A percentile compares a stretch with the other conserved stretches of the same genome.
These are phyloP conservation scores for Saccharomyces kudriavzevii DNA, from an alignment of 805 yeast genomes.

Conservation along the genomic window DNA sequence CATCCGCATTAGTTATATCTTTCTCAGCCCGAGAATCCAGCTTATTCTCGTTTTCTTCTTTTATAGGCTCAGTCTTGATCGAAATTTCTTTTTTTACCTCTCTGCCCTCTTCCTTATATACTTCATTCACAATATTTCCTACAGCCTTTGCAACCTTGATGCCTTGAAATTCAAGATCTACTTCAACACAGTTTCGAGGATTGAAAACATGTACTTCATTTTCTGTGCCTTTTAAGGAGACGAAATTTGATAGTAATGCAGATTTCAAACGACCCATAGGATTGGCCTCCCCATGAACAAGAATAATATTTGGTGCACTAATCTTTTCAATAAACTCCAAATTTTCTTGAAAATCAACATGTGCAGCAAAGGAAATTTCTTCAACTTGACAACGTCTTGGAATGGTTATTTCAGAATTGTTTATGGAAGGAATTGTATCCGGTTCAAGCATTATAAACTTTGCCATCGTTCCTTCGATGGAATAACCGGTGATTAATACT, in stretches of 20 bases:
- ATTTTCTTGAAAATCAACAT: slow-evolving; percentile 92
- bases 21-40: slow-evolving; percentile 30
- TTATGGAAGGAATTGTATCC: slow-evolving; percentile 71
- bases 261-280: slow-evolving; percentile 98
- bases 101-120: slow-evolving; percentile 30
- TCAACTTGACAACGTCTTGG: slow-evolving; percentile 85
- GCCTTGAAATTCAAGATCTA: slow-evolving; percentile 72
- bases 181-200: slow-evolving; percentile 82
- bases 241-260: slow-evolving; percentile 80
- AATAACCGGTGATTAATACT: slow-evolving; percentile 87
- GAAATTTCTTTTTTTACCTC: slow-evolving; percentile 1
- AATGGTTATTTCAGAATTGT: slow-evolving; percentile 72
- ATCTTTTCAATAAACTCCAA: slow-evolving; percentile 83
- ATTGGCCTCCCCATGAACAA: slow-evolving; percentile 95
- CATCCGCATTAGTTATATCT: slow-evolving; percentile 34
- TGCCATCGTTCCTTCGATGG: slow-evolving; percentile 98
- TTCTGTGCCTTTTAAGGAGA: slow-evolving; percentile 72
- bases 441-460: slow-evolving; percentile 85
- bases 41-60: slow-evolving; percentile 35
- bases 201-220: slow-evolving; percentile 85
- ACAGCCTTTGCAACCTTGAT: slow-evolving; percentile 73
- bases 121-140: slow-evolving; percentile 47
- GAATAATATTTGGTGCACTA: slow-evolving; percentile 73
- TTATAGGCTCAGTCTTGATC: neutral
- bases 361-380: slow-evolving; percentile 98